Evolutionary conservation across 2,329 filamentous ascomycete genomes (phyloP).

Genomic region (Cordyceps sp.): DNA sequence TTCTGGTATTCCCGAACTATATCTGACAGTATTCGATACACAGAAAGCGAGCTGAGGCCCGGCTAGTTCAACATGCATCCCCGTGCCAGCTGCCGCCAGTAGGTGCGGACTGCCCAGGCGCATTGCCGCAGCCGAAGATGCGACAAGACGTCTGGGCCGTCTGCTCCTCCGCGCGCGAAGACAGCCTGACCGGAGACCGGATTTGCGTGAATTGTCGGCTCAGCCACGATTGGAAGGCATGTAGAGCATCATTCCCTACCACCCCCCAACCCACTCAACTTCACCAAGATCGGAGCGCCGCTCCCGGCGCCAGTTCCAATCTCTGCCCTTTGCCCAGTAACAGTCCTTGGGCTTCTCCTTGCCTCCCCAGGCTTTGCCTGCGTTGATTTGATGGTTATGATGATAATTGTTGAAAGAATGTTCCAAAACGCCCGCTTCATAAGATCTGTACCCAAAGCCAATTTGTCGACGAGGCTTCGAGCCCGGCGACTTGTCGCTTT

Average conservation of each 20-base stretch:
- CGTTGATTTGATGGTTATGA: slow-evolving; percentile 8
- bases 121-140: too few species aligned
- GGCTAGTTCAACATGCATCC: slow-evolving; percentile 12
- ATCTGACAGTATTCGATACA: slow-evolving; percentile 35
- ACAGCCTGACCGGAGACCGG: not conserved
- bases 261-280: slow-evolving; percentile 90
- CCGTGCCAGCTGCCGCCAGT: slow-evolving; percentile 4
- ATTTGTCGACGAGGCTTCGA: slow-evolving; percentile 30
- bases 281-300: slow-evolving; percentile 54
- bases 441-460: slow-evolving; percentile 29
- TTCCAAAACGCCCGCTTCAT: slow-evolving; percentile 31
- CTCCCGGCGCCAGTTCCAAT: slow-evolving; percentile 47
- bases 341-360: slow-evolving; percentile 34
- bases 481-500: slow-evolving; percentile 32
- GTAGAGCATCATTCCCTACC: slow-evolving; percentile 42
- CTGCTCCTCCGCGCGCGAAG: too few species aligned
- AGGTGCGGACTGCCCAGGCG: too few species aligned
- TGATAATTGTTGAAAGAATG: slow-evolving; percentile 23
- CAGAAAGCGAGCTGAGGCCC: slow-evolving; percentile 45
- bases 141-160: too few species aligned
- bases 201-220: slow-evolving; percentile 13
- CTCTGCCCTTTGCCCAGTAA: slow-evolving; percentile 40
- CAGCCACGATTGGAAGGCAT: slow-evolving; percentile 44
- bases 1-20: slow-evolving; percentile 41
- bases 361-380: slow-evolving; percentile 11